These are phyloP conservation scores for Coriaria nepalensis DNA, from an alignment of 306 rosid genomes.

Conservation along the genomic window DNA sequence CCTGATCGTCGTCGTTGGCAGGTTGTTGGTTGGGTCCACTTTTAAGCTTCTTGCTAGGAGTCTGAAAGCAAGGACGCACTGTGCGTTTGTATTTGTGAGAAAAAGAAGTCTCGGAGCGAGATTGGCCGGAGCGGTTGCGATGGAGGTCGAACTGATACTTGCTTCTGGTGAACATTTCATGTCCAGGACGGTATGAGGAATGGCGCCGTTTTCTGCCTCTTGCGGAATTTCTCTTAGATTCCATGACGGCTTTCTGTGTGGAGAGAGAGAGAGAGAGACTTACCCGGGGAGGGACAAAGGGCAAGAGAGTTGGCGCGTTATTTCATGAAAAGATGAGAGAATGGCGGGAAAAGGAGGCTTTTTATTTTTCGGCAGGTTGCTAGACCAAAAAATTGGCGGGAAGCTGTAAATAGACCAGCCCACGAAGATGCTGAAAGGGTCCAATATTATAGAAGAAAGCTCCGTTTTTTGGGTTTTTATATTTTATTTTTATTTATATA, in stretches of 20 bases:
- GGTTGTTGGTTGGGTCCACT: not conserved
- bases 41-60: slow-evolving; percentile 5
- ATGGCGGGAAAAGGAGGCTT: slow-evolving; percentile 22
- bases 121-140: slow-evolving; percentile 16
- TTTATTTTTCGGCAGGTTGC: slow-evolving; percentile 31
- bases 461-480: not conserved
- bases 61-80: not conserved
- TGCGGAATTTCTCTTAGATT: slow-evolving; percentile 10
- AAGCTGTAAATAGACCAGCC: not conserved
- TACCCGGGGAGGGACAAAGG: too few species aligned
- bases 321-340: not conserved
- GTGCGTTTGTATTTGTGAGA: not conserved
- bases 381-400: not conserved
- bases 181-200: not conserved
- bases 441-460: not conserved
- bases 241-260: slow-evolving; percentile 24
- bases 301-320: slow-evolving; percentile 5
- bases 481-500: too few species aligned
- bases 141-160: slow-evolving; percentile 15
- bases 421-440: not conserved
- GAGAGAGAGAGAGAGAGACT: slow-evolving; percentile 1
- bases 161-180: slow-evolving; percentile 16
- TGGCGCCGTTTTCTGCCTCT: slow-evolving; percentile 18
- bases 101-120: not conserved
- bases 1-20: slow-evolving; percentile 1